These are phyloP conservation scores for Parietichytrium sp. DNA, from an alignment of 108 stramenopile species.

Conservation along the genomic window DNA sequence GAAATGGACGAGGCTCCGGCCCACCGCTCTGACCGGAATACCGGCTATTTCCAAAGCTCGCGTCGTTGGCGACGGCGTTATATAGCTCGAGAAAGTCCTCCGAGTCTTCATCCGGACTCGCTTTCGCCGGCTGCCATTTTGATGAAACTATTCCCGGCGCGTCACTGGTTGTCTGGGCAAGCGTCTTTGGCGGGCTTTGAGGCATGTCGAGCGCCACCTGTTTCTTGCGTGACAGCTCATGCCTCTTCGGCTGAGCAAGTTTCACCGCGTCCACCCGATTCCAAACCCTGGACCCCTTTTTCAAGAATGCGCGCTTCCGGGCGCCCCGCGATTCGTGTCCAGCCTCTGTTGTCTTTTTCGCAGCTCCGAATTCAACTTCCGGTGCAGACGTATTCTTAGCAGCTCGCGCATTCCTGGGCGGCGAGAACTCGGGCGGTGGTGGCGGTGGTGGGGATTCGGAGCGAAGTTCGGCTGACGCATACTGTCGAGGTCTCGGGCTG, in stretches of 20 bases:
- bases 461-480: not conserved
- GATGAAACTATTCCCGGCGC: not conserved
- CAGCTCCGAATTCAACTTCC: not conserved
- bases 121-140: no score
- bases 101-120: not conserved
- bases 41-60: not conserved
- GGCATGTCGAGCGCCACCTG: not conserved
- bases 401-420: not conserved
- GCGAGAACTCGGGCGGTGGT: not conserved
- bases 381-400: not conserved
- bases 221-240: not conserved
- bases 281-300: conserved; percentile 25
- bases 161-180: not conserved
- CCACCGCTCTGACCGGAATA: not conserved
- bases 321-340: no score
- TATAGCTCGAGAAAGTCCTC: not conserved
- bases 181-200: not conserved
- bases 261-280: not conserved
- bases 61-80: no score
- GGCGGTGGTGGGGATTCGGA: not conserved
- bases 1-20: not conserved
- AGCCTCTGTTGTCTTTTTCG: not conserved
- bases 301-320: conserved; percentile 6
- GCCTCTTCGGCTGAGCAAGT: not conserved
- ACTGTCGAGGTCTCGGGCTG: not conserved